Evolutionary conservation across 768 basidiomycete species (phyloP).

Genomic region (Naganishia friedmannii): DNA sequence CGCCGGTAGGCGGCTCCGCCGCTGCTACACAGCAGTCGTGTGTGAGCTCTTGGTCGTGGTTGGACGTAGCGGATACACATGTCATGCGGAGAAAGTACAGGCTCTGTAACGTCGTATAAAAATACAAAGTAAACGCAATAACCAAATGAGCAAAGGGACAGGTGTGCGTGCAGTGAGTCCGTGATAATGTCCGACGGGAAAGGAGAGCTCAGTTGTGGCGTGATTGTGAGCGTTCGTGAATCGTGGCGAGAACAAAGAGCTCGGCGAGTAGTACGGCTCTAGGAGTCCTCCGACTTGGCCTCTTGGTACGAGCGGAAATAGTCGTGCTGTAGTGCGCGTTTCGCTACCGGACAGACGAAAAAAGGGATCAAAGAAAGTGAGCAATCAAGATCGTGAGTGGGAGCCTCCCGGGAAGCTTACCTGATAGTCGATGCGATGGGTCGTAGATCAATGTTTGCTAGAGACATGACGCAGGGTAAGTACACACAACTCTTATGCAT

Average conservation of each 20-base stretch:
- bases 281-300: slow-evolving; percentile 28
- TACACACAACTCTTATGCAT: neutral
- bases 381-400: slow-evolving; percentile 6
- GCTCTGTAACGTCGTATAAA: neutral
- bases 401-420: slow-evolving; percentile 54
- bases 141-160: neutral
- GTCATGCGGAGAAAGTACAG: slow-evolving; percentile 19
- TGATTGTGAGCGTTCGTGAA: neutral
- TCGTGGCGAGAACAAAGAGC: neutral
- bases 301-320: slow-evolving; percentile 51
- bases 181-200: neutral
- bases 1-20: slow-evolving; percentile 3
- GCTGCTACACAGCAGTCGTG: too few species aligned
- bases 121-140: neutral
- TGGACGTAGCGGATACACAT: slow-evolving; percentile 7
- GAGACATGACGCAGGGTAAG: neutral
- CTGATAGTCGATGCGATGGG: slow-evolving; percentile 85
- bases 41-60: neutral
- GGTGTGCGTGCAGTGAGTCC: neutral
- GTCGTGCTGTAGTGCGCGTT: slow-evolving; percentile 60
- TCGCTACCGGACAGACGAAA: slow-evolving; percentile 53
- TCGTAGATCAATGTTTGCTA: slow-evolving; percentile 77
- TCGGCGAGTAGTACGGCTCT: neutral
- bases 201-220: neutral
- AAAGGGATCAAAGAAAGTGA: slow-evolving; percentile 9